Evolutionary conservation across 805 yeast species (phyloP), one percentile per base, ranked within the genome.

Genomic region (Diddensiella santjacobensis): DNA sequence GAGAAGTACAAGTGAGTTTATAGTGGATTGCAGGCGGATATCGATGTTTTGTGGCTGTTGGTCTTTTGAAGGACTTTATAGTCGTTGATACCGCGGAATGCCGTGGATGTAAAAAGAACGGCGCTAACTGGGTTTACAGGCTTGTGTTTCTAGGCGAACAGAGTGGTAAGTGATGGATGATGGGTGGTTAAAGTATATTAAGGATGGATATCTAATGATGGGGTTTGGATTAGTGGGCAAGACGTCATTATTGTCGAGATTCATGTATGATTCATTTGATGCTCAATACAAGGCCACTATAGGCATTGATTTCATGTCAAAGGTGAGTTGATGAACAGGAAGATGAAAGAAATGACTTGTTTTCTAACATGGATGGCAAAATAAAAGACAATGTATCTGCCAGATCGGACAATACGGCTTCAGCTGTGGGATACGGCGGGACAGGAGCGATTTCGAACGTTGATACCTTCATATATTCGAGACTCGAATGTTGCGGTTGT

Each of bases 401-500:
- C 95, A 57, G 98, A 93, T 67, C 89, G 91, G 57, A 93, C 99
- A 2, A 87, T 93, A 36, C 77, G 99, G 60, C 75, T 93, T 54
- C 99, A 93, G 70, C 71, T 93, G 50, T 93, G 99, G 98, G 98
- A 90, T 65, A 90, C 98, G 3, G 96, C 96, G 1, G 96, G 98
- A 13, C 98, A 90, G 69, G 99, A 93, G 67, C 72, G 99, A 58
- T 93, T 93, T 72, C 75, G 98, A 62, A 85, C 96, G 15, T 77
- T 93, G 64, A 91, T 93, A 49, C 99, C 99, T 2, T 84, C 96
- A 8, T 93, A 93, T 63, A 93, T 93, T 51, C 77, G 99, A 58
- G 99, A 93, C 67, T 85, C 95, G 13, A 89, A 90, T 59, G 98
- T 93, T n/a, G 98, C 99, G 0, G 95, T 93, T 41, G 83, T 93